Evolutionary conservation across 805 yeast genomes (phyloP).

Genomic region (Suhomyces emberorum): DNA sequence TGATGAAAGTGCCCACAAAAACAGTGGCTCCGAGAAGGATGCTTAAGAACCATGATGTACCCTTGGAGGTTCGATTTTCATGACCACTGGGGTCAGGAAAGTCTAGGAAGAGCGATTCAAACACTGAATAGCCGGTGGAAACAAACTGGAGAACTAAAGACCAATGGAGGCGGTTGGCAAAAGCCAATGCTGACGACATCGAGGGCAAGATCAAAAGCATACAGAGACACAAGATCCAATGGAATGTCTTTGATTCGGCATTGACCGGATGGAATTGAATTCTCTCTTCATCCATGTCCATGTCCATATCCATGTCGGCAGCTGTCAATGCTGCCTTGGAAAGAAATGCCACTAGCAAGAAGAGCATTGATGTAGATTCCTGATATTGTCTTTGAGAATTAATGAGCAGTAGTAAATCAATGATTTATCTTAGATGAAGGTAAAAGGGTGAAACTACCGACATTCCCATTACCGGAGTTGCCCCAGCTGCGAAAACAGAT

Average conservation of each 20-base stretch:
- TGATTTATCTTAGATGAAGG: too few species aligned
- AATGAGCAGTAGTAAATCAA: too few species aligned
- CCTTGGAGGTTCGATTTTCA: constrained; percentile 65
- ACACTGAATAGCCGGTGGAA: constrained; percentile 47
- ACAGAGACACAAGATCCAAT: constrained; percentile 56
- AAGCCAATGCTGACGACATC: constrained; percentile 48
- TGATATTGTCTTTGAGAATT: too few species aligned
- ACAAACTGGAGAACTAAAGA: constrained; percentile 46
- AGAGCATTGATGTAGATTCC: too few species aligned
- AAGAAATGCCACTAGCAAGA: too few species aligned
- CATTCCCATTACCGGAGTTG: too few species aligned
- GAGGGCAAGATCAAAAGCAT: constrained; percentile 55
- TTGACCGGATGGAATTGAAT: constrained; percentile 43
- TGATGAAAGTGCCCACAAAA: constrained; percentile 52
- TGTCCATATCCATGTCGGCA: constrained; percentile 8
- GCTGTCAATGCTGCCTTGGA: too few species aligned
- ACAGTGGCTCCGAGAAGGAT: constrained; percentile 46
- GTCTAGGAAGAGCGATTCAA: constrained; percentile 55
- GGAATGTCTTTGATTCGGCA: constrained; percentile 55
- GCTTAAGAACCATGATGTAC: constrained; percentile 63
- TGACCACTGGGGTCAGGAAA: constrained; percentile 65
- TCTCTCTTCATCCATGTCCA: constrained; percentile 28
- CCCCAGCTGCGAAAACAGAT: too few species aligned
- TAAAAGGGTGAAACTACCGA: too few species aligned
- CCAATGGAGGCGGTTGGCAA: constrained; percentile 49